A percentile compares a stretch with the other conserved stretches of the same genome.
Conservation (phyloP, 345 rosid species). For the Lumnitzera littorea region DNA sequence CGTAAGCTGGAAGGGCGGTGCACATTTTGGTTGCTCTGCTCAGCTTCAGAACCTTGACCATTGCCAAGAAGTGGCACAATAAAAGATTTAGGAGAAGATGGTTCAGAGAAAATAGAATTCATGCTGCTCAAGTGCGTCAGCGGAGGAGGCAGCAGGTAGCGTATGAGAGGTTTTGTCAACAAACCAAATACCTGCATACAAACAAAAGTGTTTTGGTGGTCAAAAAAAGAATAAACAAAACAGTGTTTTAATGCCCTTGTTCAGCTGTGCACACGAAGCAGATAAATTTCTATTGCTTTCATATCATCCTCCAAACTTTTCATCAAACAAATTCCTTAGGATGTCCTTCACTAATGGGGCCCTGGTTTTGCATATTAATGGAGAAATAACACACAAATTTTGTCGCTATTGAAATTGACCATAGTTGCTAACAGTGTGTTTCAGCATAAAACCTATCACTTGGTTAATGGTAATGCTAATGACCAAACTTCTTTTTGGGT, state of each 20-base stretch:
- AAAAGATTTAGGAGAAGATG: constrained; percentile 53
- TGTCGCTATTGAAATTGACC: too few relatives aligned
- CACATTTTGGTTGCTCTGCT: constrained; percentile 13
- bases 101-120: constrained; percentile 31
- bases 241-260: background rate
- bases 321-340: too few relatives aligned
- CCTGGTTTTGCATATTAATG: too few relatives aligned
- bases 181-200: constrained; percentile 70
- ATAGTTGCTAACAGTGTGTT: too few relatives aligned
- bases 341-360: too few relatives aligned
- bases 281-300: background rate
- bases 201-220: background rate
- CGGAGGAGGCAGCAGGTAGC: constrained; percentile 68
- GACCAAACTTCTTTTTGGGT: too few relatives aligned
- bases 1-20: constrained; percentile 30
- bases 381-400: too few relatives aligned
- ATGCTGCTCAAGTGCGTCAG: constrained; percentile 35
- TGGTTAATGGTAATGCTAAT: too few relatives aligned
- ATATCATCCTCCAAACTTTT: too few relatives aligned
- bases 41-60: constrained; percentile 25
- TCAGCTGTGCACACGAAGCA: background rate
- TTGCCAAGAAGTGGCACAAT: constrained; percentile 43
- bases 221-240: background rate
- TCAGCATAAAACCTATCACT: too few relatives aligned
- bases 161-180: constrained; percentile 75